Base-by-base conservation (phyloP, 306 rosid genomes). In the Delonix regia region DNA sequence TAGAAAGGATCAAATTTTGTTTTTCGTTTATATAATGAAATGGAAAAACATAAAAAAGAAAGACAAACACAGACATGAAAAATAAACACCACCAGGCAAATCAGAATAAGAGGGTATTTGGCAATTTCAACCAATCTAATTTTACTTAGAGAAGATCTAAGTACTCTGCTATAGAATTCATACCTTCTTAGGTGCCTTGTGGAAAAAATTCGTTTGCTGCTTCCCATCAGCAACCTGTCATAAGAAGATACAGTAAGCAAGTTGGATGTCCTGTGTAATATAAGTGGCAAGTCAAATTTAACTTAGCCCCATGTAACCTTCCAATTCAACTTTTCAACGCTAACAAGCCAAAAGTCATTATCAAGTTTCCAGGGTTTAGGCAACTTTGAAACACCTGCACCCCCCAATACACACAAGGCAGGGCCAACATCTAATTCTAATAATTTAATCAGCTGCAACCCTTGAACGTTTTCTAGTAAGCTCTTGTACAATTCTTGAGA, bases 131-230 rank as follows among this genome's bases (percentile, higher is more conserved):
- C 25, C 65, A 63, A 62, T 45, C 76, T 44, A 70, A 21, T 69
- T 66, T 55, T 61, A 34, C 18, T 28, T 41, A 65, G 51, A 19
- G 73, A 69, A 69, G 66, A 56, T 74, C 72, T 74, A 81, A 77
- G 48, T 69, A 28, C n/a, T 62, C 12, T 33, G 74, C 65, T 68
- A 63, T 55, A 69, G 49, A 64, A 39, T 51, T 51, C 83, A 41
- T 83, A 93, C 99, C 93, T 87, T 90, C 75, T 90, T 93, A 19
- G 99, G 89, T 28, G 85, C 73, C 87, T 96, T 96, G 86, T 93
- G 99, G 79, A 93, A 77, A 56, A 93, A 89, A 84, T 64, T 81
- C 39, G 82, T 48, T 81, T 86, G 97, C 82, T 88, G 94, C 79
- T 85, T 89, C 60, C 76, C 69, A 67, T 85, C 97, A 65, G 74